Conservation (phyloP, 2,329 filamentous ascomycete species). For the Xylaria polymorpha region DNA sequence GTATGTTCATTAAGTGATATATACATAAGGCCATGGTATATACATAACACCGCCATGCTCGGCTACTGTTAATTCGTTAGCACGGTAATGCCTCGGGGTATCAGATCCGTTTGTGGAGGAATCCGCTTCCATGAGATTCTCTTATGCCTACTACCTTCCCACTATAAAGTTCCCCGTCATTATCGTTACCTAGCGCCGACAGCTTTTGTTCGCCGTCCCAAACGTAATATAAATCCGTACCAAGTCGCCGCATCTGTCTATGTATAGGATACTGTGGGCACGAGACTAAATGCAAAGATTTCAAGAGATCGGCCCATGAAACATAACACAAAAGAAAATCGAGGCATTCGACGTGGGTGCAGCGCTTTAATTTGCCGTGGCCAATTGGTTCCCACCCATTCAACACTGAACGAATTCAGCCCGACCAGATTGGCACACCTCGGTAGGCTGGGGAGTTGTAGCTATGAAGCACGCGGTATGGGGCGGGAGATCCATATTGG, state of each 20-base stretch:
- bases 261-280: constrained; percentile 7
- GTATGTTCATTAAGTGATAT: constrained; percentile 11
- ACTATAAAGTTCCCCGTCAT: constrained; percentile 13
- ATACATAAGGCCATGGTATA: constrained; percentile 26
- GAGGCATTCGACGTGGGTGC: background rate
- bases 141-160: constrained; percentile 19
- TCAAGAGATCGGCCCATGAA: constrained; percentile 8
- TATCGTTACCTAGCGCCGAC: constrained; percentile 42
- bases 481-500: constrained; percentile 49
- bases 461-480: constrained; percentile 67
- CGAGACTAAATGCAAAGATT: constrained; percentile 2
- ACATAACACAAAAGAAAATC: constrained; percentile 25
- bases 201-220: constrained; percentile 40
- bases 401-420: constrained; percentile 32
- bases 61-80: background rate
- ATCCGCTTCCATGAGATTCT: constrained; percentile 13
- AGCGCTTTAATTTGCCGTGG: constrained; percentile 4
- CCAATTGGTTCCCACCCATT: background rate
- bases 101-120: constrained; percentile 21
- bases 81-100: constrained; percentile 11
- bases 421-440: constrained; percentile 67
- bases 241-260: constrained; percentile 1
- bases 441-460: constrained; percentile 69
- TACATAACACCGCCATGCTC: constrained; percentile 23
- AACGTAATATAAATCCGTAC: constrained; percentile 34